Evolutionary conservation across 2,329 filamentous ascomycete genomes (phyloP), one percentile per base, ranked within the genome.

Genomic region (Cladosporium sp.): DNA sequence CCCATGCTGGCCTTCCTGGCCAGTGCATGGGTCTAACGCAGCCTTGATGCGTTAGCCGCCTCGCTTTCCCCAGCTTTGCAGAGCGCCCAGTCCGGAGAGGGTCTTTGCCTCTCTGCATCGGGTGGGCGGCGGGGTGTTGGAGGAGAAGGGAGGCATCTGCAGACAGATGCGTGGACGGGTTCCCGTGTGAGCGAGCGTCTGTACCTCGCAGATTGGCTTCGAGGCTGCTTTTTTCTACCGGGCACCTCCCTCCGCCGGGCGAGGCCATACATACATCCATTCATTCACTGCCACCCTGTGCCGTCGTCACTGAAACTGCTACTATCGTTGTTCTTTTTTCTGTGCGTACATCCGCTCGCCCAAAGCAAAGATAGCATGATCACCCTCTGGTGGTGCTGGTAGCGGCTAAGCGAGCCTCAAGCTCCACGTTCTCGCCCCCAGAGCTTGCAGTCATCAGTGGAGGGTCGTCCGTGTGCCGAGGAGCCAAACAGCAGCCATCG

Each of bases 351-450:
- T 19, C 19, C 17, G 7, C 29, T 45, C 43, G 36, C 30, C 43
- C 36, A 30, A 45, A 20, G 29, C 43, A 37, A 12, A 45, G 22
- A 11, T 30, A 40, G 45, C 37, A 48, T 48, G 45, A 41, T 48
- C 22, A 24, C 44, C 45, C 27, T 22, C 45, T 34, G 37, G 45
- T 27, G 27, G 37, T 48, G 45, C 27, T 48, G 37, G 45, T 48
- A 48, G 45, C 45, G 45, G 39, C 45, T 48, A 48, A 48, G 45
- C 45, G 45, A 48, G 45, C 45, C 45, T 48, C 37, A 48, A 48
- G 45, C 45, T 48, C 45, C 45, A 48, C 45, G 45, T 48, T 48
- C 45, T 41, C 37, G 45, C 45, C 43, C 32, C 45, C 37, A n/a
- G n/a, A n/a, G n/a, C n/a, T n/a, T n/a, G n/a, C n/a, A 48, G 44